Conservation (phyloP, 352 stramenopile genomes). For the Phytophthora niederhauseri region DNA sequence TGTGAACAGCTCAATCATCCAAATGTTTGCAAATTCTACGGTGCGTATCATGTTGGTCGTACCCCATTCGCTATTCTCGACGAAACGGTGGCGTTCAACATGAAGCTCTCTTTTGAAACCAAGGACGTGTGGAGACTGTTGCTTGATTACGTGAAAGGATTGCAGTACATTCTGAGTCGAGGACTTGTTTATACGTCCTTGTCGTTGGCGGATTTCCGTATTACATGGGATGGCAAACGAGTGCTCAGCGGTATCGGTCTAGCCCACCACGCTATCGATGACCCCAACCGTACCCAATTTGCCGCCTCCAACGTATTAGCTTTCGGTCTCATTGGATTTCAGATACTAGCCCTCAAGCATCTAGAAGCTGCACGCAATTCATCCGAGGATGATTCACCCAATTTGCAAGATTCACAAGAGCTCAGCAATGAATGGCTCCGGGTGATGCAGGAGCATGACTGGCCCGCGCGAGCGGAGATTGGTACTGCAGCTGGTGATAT, state of each 20-base stretch:
- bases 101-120: not conserved
- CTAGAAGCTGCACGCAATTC: not conserved
- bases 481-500: not conserved
- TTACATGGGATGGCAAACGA: not conserved
- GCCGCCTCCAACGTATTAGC: not conserved
- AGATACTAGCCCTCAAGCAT: not conserved
- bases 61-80: not conserved
- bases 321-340: not conserved
- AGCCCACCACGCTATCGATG: not conserved
- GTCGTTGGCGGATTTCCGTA: not conserved
- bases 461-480: not conserved
- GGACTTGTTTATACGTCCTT: not conserved
- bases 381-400: not conserved
- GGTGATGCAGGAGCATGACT: not conserved
- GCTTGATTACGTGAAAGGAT: not conserved
- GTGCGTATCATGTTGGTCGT: not conserved
- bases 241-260: not conserved
- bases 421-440: not conserved
- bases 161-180: constrained; percentile 3
- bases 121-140: not conserved
- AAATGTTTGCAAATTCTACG: constrained; percentile 2
- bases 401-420: not conserved
- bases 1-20: not conserved
- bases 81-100: not conserved
- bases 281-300: not conserved